Conservation (phyloP, 257 asterid genomes). For the Jacaranda copaia region DNA sequence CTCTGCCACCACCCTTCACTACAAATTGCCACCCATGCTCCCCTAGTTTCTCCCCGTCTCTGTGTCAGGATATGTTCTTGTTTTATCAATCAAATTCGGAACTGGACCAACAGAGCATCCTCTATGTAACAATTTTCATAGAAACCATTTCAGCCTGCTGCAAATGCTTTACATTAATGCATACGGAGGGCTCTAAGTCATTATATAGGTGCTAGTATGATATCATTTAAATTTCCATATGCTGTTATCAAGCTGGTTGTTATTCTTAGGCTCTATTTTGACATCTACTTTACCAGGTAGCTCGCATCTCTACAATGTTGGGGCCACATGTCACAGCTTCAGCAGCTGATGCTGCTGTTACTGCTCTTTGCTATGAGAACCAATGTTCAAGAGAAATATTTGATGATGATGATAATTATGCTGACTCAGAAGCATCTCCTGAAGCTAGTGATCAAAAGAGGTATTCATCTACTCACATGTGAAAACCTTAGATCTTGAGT, state of each 20-base stretch:
- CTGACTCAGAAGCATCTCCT: conserved; percentile 50
- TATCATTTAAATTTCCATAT: not conserved
- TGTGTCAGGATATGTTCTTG: not conserved
- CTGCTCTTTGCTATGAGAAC: conserved; percentile 89
- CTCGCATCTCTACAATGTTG: conserved; percentile 71
- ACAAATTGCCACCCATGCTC: too few relatives aligned
- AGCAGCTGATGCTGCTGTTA: conserved; percentile 92
- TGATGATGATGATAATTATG: conserved; percentile 55
- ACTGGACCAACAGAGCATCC: not conserved
- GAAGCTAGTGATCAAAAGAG: conserved; percentile 53
- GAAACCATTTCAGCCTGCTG: not conserved
- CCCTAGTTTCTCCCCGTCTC: not conserved
- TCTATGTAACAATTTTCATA: not conserved
- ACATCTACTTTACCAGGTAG: conserved; percentile 60
- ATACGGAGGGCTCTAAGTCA: conserved; percentile 6
- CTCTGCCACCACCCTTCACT: not conserved
- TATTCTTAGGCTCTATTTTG: conserved; percentile 23
- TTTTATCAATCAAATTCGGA: not conserved
- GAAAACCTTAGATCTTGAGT: conserved; percentile 11
- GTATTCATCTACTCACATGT: conserved; percentile 39
- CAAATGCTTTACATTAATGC: not conserved
- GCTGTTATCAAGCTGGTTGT: conserved; percentile 12
- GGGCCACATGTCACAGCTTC: conserved; percentile 77
- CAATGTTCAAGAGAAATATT: conserved; percentile 83
- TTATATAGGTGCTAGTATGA: conserved; percentile 8